Percentiles rank a stretch among this genome's conserved stretches.
These are phyloP conservation scores for Alternaria postmessia DNA, from an alignment of 2,329 filamentous ascomycete genomes.

Conservation along the genomic window DNA sequence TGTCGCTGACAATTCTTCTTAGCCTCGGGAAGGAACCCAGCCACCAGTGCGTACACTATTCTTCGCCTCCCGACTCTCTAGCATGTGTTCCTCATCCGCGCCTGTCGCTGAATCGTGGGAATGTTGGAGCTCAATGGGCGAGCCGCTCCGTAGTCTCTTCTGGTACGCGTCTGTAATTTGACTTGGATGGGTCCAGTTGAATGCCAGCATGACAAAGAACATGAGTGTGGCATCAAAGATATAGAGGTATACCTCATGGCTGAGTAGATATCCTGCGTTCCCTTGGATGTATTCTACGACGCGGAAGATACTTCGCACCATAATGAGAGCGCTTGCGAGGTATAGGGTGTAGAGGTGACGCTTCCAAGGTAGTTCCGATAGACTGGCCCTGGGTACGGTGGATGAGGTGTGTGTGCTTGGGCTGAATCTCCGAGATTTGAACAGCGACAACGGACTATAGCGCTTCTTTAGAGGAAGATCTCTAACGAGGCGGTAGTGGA, in stretches of 20 bases:
- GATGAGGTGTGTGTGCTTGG: not conserved
- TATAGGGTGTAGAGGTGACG: conserved; percentile 56
- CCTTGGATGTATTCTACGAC: conserved; percentile 59
- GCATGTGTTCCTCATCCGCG: conserved; percentile 3
- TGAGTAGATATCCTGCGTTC: conserved; percentile 54
- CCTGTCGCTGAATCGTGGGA: conserved; percentile 3
- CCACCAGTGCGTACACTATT: not conserved
- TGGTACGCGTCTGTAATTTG: conserved; percentile 30
- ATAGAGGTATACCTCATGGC: conserved; percentile 55
- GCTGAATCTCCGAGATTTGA: not conserved
- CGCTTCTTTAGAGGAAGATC: conserved; percentile 14
- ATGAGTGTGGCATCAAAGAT: conserved; percentile 57
- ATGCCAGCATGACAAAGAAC: conserved; percentile 53
- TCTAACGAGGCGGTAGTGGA: conserved; percentile 28
- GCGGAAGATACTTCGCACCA: conserved; percentile 60
- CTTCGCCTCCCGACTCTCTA: not conserved
- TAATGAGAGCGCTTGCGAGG: conserved; percentile 54
- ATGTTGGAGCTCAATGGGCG: conserved; percentile 14
- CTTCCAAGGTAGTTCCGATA: conserved; percentile 32
- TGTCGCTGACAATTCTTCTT: not conserved
- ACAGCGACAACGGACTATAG: not conserved
- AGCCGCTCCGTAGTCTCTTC: conserved; percentile 12
- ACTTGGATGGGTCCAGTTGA: conserved; percentile 51
- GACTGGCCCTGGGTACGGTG: not conserved
- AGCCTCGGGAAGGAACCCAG: not conserved